Evolutionary conservation across 768 basidiomycete species (phyloP), one percentile per base, ranked within the genome.

Genomic region (Collybia mongolica): DNA sequence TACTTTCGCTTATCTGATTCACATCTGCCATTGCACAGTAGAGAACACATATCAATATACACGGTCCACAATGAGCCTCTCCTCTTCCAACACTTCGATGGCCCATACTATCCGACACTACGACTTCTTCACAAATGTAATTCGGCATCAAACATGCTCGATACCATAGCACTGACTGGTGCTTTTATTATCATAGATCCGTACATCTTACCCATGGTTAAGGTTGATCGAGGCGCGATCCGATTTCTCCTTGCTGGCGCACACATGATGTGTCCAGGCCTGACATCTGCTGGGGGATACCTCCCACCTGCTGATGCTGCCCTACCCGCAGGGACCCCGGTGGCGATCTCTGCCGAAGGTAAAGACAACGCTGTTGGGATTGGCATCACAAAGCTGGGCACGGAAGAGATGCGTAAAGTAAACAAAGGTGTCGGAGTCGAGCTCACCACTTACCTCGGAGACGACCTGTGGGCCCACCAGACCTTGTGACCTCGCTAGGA

Each of bases 31-130:
- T 62, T 53, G 64, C 60, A 69, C 68, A 98, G 96, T 73, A 90
- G 87, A 84, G 96, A 98, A 53, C 92, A 97, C 66, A 79, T 98
- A 58, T 93, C 94, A 37, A 88, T 99, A 65, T 97, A 90, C 69
- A 88, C 93, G 1, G 75, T 98, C 32, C 82, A 92, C 57, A 79
- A 86, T 41, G 88, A 90, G 62, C 95, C 96, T 4, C 65, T 98
- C 44, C 88, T 96, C 68, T 93, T 97, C 77, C 94, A 99, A 65
- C 93, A 97, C 66, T 94, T 91, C 64, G 95, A 99, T 69, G 95
- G 92, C 1, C 93, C 93, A 0, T 82, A 90, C 60, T 88, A 83
- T 64, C 97, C 97, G 3, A 95, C 94, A 1, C 74, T 99, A 55
- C 79, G 88, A 53, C 65, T 98, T 15, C 72, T 98, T 49, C 97